These are phyloP conservation scores for Tylopilus sp. DNA, from an alignment of 768 basidiomycete species.

Conservation along the genomic window DNA sequence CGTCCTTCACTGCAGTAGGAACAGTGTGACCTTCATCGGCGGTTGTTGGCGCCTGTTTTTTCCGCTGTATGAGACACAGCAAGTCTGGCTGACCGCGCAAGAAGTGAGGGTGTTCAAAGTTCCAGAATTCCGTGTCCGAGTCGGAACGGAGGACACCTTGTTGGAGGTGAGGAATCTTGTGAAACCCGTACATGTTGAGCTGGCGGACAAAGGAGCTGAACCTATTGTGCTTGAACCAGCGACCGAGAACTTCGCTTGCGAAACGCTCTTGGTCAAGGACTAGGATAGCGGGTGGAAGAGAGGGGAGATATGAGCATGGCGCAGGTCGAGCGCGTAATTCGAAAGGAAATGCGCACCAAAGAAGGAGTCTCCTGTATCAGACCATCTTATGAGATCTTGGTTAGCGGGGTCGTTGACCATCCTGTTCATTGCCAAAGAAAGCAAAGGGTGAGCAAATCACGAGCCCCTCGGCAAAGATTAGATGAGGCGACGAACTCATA, in stretches of 20 bases:
- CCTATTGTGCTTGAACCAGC: conserved; percentile 98
- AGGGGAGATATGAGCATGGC: background rate
- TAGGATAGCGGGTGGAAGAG: conserved; percentile 26
- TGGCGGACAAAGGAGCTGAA: conserved; percentile 95
- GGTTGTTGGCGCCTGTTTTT: conserved; percentile 48
- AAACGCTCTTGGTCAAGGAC: conserved; percentile 92
- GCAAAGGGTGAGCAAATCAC: conserved; percentile 9
- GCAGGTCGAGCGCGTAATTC: background rate
- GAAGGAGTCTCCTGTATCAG: conserved; percentile 87
- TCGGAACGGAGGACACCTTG: conserved; percentile 89
- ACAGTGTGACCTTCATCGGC: conserved; percentile 31
- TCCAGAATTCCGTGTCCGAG: conserved; percentile 78
- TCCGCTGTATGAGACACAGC: conserved; percentile 83
- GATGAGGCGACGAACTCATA: conserved; percentile 62
- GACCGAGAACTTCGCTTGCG: conserved; percentile 82
- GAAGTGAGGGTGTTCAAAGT: conserved; percentile 91
- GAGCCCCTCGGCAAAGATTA: conserved; percentile 9
- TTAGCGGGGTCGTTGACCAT: conserved; percentile 89
- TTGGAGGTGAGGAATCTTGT: conserved; percentile 94
- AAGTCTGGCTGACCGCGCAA: conserved; percentile 85
- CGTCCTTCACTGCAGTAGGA: conserved; percentile 15
- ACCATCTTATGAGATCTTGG: conserved; percentile 87
- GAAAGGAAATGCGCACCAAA: conserved; percentile 54
- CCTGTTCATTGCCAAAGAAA: conserved; percentile 39
- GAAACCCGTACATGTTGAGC: conserved; percentile 95